These are phyloP conservation scores for Aureobasidium vineae DNA, from an alignment of 2,329 filamentous ascomycete genomes.

Conservation along the genomic window DNA sequence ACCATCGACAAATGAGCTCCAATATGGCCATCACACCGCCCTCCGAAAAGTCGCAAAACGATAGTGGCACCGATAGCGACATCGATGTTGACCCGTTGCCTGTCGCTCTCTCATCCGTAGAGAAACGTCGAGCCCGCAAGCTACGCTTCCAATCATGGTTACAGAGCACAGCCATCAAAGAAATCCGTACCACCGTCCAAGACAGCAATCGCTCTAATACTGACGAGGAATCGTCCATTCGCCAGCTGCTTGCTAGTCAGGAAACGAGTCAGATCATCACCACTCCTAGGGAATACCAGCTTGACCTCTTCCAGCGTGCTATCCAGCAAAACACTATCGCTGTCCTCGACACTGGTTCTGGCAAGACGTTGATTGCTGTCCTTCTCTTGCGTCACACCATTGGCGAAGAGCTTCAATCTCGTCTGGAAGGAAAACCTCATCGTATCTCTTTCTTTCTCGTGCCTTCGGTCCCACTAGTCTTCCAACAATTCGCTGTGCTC, in stretches of 20 bases:
- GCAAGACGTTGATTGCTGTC: slow-evolving; percentile 94
- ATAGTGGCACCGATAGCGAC: slow-evolving; percentile 24
- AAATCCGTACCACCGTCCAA: slow-evolving; percentile 44
- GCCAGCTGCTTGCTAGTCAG: slow-evolving; percentile 54
- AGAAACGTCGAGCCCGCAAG: slow-evolving; percentile 45
- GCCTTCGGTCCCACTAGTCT: slow-evolving; percentile 81
- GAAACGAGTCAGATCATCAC: slow-evolving; percentile 62
- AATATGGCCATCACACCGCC: not conserved
- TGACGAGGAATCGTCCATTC: slow-evolving; percentile 53
- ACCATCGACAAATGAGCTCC: not conserved
- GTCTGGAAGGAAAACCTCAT: slow-evolving; percentile 57
- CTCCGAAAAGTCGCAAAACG: not conserved
- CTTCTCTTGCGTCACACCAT: slow-evolving; percentile 75
- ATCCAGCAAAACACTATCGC: slow-evolving; percentile 85
- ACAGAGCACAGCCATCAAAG: slow-evolving; percentile 46
- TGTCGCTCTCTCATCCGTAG: slow-evolving; percentile 22
- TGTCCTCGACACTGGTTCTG: slow-evolving; percentile 90
- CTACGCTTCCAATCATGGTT: slow-evolving; percentile 45
- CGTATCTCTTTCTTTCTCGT: slow-evolving; percentile 84
- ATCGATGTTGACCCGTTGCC: not conserved
- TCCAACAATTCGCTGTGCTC: slow-evolving; percentile 83
- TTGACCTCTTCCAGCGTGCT: slow-evolving; percentile 85
- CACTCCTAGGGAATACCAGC: slow-evolving; percentile 83
- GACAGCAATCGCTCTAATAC: slow-evolving; percentile 39
- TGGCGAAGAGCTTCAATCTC: slow-evolving; percentile 70